phyloP scores from a whole-genome alignment of 2,329 filamentous ascomycete species.

The Fusarium sp. region DNA sequence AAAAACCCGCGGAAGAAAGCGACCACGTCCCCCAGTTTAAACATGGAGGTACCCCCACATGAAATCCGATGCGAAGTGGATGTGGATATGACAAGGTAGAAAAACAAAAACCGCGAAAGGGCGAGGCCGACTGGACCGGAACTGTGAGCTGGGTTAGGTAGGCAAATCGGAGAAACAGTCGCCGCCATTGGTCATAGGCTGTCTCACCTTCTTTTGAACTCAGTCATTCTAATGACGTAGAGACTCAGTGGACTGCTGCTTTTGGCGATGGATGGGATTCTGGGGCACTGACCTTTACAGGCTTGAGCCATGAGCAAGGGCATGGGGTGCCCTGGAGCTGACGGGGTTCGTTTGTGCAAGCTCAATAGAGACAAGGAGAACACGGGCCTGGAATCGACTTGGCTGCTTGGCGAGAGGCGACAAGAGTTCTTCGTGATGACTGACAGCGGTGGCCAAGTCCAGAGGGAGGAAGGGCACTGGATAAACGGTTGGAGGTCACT shows the following conservation, averaged over 20 bases:
- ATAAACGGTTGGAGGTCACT: conserved; percentile 11
- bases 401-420: conserved; percentile 30
- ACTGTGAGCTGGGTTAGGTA: background rate
- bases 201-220: conserved; percentile 33
- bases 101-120: conserved; percentile 8
- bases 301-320: background rate
- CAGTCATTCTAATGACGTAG: conserved; percentile 42
- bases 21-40: conserved; percentile 26
- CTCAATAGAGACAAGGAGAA: conserved; percentile 23
- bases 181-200: conserved; percentile 28
- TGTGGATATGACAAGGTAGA: conserved; percentile 2
- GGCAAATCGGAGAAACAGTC: conserved; percentile 13
- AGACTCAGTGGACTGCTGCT: conserved; percentile 14
- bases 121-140: conserved; percentile 9
- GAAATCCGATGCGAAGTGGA: conserved; percentile 37
- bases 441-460: conserved; percentile 26
- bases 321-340: conserved; percentile 37
- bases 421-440: conserved; percentile 31
- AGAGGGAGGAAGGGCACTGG: conserved; percentile 9
- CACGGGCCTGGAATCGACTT: conserved; percentile 33
- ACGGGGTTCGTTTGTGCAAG: conserved; percentile 18
- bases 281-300: conserved; percentile 22
- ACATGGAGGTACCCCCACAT: conserved; percentile 34
- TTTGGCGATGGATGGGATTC: conserved; percentile 24
- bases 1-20: conserved; percentile 26